Percentiles rank a stretch among this genome's conserved stretches.
Conservation (phyloP, 163 green algal species). For the Scenedesmus sp. region DNA sequence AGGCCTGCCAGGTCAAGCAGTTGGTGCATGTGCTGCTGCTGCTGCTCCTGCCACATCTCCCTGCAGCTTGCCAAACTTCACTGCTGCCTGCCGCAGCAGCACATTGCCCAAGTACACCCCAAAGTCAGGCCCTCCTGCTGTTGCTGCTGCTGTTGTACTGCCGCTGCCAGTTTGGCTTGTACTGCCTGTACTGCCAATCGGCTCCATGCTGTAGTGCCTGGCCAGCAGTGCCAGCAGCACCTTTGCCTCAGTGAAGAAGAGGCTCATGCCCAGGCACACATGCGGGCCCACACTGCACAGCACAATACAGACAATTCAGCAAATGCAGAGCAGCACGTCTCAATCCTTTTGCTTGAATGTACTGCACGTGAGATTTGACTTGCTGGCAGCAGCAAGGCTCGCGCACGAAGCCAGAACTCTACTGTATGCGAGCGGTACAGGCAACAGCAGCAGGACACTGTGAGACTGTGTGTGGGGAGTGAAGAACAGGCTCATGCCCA, state of each 20-base stretch:
- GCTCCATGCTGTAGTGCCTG: constrained; percentile 12
- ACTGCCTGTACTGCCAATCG: background rate
- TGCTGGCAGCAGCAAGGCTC: too few species aligned
- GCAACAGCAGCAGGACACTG: too few species aligned
- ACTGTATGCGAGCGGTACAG: too few species aligned
- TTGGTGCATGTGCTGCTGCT: background rate
- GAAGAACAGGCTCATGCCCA: constrained; percentile 10
- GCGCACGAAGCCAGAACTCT: too few species aligned
- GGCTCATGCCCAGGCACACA: constrained; percentile 1
- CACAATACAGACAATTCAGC: background rate
- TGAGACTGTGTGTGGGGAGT: too few species aligned
- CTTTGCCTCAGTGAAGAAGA: constrained; percentile 28
- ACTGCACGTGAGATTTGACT: too few species aligned
- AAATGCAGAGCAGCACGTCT: background rate
- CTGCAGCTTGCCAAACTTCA: background rate
- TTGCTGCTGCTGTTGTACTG: background rate
- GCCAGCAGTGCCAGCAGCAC: constrained; percentile 35
- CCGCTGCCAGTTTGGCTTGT: background rate
- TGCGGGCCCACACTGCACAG: background rate
- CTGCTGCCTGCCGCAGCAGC: background rate
- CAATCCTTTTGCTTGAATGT: too few species aligned
- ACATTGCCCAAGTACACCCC: background rate
- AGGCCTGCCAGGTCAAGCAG: too few species aligned
- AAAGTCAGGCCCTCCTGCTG: background rate
- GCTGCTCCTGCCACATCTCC: background rate